These are phyloP conservation scores for Mimosa pudica DNA, from an alignment of 306 rosid species.

Conservation along the genomic window DNA sequence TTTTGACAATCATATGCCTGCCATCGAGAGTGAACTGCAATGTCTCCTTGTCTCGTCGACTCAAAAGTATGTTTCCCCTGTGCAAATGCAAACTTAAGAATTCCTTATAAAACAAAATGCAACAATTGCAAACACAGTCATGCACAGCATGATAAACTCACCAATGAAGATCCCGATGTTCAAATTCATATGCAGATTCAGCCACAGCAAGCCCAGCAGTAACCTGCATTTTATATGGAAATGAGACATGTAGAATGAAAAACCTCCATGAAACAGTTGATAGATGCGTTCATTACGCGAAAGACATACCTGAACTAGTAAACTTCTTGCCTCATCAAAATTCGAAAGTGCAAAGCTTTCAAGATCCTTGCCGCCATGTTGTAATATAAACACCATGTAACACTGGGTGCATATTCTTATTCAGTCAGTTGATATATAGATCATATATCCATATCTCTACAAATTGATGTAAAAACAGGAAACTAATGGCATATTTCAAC, in stretches of 20 bases:
- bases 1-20: slow-evolving; percentile 53
- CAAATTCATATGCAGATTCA: slow-evolving; percentile 91
- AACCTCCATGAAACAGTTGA: slow-evolving; percentile 34
- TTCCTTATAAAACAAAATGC: slow-evolving; percentile 33
- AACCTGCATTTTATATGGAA: slow-evolving; percentile 55
- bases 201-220: slow-evolving; percentile 89
- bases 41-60: slow-evolving; percentile 62
- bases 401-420: slow-evolving; percentile 52
- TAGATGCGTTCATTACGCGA: slow-evolving; percentile 9
- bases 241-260: slow-evolving; percentile 17
- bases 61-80: slow-evolving; percentile 91
- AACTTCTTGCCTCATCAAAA: slow-evolving; percentile 71
- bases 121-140: slow-evolving; percentile 8
- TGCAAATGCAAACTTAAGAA: slow-evolving; percentile 32
- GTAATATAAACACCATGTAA: slow-evolving; percentile 69
- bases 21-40: slow-evolving; percentile 82
- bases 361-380: slow-evolving; percentile 91
- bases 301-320: slow-evolving; percentile 73
- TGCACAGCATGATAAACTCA: slow-evolving; percentile 38
- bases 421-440: slow-evolving; percentile 30
- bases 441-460: background rate
- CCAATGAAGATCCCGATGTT: slow-evolving; percentile 99
- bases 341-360: slow-evolving; percentile 82
- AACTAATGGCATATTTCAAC: slow-evolving; percentile 18
- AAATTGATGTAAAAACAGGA: slow-evolving; percentile 14